These are phyloP conservation scores for Sordaria brevicollis DNA, from an alignment of 495 filamentous ascomycete genomes.

Conservation along the genomic window DNA sequence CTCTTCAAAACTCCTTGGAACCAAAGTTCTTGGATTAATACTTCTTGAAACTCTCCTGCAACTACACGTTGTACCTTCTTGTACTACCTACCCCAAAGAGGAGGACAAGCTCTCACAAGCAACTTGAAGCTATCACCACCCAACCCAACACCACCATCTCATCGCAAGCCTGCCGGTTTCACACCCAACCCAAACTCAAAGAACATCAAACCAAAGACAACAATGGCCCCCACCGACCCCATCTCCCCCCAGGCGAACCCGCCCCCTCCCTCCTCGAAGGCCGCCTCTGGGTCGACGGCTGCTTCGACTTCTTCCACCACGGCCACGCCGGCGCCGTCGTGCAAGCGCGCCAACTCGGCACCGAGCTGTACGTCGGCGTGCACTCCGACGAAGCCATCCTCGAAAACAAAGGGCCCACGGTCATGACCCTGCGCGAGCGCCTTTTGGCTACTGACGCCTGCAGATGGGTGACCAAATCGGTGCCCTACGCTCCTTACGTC, in stretches of 20 bases:
- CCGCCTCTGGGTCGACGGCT: slow-evolving; percentile 94
- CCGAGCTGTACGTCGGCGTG: slow-evolving; percentile 78
- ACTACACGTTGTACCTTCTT: neutral
- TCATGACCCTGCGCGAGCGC: slow-evolving; percentile 88
- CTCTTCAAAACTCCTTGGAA: neutral
- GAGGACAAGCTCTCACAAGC: neutral
- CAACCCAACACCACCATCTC: neutral
- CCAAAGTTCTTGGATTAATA: neutral
- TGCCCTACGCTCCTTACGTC: slow-evolving; percentile 88
- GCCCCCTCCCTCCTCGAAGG: slow-evolving; percentile 48
- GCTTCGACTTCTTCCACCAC: slow-evolving; percentile 98
- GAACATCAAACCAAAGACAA: neutral
- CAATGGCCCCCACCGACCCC: slow-evolving; percentile 13
- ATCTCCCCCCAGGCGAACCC: slow-evolving; percentile 23
- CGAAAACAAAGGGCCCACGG: slow-evolving; percentile 93
- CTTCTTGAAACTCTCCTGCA: neutral
- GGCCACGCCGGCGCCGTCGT: slow-evolving; percentile 96
- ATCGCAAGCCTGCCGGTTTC: neutral
- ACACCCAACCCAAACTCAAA: neutral
- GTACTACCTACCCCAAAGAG: neutral
- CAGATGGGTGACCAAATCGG: slow-evolving; percentile 77
- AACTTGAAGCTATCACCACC: neutral
- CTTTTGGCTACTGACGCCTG: slow-evolving; percentile 85
- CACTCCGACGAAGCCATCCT: slow-evolving; percentile 93
- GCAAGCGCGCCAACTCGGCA: slow-evolving; percentile 62